Percentiles rank a stretch among this genome's conserved stretches.
phyloP scores from a whole-genome alignment of 139 green algal genomes.

The Chlamydomonas sp. region DNA sequence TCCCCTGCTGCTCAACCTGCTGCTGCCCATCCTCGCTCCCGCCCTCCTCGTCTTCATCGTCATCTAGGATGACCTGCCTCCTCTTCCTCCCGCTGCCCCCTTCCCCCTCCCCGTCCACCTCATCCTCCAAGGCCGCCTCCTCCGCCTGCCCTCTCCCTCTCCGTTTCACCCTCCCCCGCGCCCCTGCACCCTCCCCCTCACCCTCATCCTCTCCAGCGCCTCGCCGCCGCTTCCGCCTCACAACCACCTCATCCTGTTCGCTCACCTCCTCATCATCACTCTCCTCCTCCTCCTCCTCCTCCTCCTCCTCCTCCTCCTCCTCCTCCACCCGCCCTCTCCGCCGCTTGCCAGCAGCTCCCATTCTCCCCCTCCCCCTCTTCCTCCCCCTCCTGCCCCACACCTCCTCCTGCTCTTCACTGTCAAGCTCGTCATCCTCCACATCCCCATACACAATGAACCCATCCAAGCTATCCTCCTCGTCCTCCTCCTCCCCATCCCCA shows the following conservation, averaged over 20 bases:
- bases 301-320: not conserved
- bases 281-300: not conserved
- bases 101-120: no score
- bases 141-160: no score
- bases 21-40: no score
- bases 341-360: no score
- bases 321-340: no score
- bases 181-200: not conserved
- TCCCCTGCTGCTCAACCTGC: no score
- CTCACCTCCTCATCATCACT: not conserved
- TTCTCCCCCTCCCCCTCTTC: not conserved
- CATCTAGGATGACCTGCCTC: no score
- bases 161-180: no score
- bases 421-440: not conserved
- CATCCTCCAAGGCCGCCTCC: no score
- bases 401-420: not conserved
- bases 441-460: conserved; percentile 13
- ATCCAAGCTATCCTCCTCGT: conserved; percentile 1
- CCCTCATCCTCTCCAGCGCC: not conserved
- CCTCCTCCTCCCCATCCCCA: conserved; percentile 17
- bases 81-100: no score
- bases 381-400: not conserved
- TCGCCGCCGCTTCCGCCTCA: no score
- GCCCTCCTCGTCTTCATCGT: no score
- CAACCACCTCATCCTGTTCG: not conserved